Percentiles rank a stretch among this genome's conserved stretches.
Conservation (phyloP, 495 filamentous ascomycete genomes). For the Friedmanniomyces simplex region DNA sequence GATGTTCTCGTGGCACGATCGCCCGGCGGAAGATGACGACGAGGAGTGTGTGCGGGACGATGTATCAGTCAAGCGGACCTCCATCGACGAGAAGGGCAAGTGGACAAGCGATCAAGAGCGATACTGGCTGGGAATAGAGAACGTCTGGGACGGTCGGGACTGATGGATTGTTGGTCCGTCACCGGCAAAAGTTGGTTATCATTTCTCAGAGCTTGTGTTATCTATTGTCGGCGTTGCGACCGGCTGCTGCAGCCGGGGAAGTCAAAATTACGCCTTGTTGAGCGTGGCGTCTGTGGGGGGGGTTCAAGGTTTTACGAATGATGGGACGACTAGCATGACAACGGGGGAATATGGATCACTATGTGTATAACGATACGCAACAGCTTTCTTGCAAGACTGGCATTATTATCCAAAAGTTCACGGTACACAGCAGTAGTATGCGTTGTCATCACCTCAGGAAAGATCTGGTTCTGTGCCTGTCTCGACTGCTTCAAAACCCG, state of each 20-base stretch:
- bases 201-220: not conserved
- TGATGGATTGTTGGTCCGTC: not conserved
- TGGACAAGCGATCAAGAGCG: conserved; percentile 17
- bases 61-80: conserved; percentile 2
- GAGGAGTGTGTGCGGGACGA: conserved; percentile 4
- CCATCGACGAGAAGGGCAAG: conserved; percentile 9
- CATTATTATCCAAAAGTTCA: no score
- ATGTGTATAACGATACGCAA: no score
- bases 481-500: no score
- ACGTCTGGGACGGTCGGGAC: conserved; percentile 10
- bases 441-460: no score
- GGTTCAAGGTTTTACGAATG: no score
- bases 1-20: conserved; percentile 18
- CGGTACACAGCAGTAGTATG: no score
- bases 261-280: not conserved
- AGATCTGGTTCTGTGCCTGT: no score
- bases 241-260: not conserved
- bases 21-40: not conserved
- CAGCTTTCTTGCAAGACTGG: no score
- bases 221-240: not conserved
- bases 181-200: not conserved
- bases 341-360: no score
- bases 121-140: conserved; percentile 17
- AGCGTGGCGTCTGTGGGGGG: no score
- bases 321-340: no score